A percentile compares a stretch with the other conserved stretches of the same genome.
Evolutionary conservation across 2,329 filamentous ascomycete genomes (phyloP).

Genomic region (Gyromitra esculenta): DNA sequence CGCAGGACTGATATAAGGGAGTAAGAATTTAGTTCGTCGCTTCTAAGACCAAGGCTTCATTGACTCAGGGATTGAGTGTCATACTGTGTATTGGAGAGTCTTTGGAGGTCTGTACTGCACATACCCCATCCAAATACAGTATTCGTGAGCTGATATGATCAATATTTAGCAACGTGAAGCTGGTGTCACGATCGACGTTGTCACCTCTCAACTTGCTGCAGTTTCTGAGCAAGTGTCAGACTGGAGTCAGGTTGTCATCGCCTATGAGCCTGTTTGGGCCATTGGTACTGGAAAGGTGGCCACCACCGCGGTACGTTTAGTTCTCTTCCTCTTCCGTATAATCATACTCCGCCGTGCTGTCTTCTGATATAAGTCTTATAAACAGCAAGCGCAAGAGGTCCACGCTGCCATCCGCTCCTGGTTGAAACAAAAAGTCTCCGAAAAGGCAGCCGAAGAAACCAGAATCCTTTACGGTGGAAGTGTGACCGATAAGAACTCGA

Average conservation of each 20-base stretch:
- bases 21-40: slow-evolving; percentile 72
- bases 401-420: slow-evolving; percentile 91
- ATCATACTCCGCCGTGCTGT: not conserved
- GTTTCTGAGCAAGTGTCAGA: slow-evolving; percentile 77
- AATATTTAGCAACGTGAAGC: slow-evolving; percentile 76
- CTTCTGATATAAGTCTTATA: slow-evolving; percentile 4
- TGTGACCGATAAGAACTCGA: slow-evolving; percentile 87
- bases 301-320: slow-evolving; percentile 52
- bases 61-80: slow-evolving; percentile 85
- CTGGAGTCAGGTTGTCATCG: slow-evolving; percentile 94
- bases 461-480: slow-evolving; percentile 96
- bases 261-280: slow-evolving; percentile 99
- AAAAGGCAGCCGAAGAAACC: slow-evolving; percentile 81
- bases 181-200: slow-evolving; percentile 83
- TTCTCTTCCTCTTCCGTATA: not conserved
- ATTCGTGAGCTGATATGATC: slow-evolving; percentile 3
- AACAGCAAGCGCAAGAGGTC: slow-evolving; percentile 84
- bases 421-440: slow-evolving; percentile 77
- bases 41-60: slow-evolving; percentile 91
- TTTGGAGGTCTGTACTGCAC: slow-evolving; percentile 67
- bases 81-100: slow-evolving; percentile 98
- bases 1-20: not conserved
- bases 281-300: slow-evolving; percentile 65
- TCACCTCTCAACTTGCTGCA: slow-evolving; percentile 84
- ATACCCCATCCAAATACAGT: not conserved